Conservation (phyloP, 495 filamentous ascomycete genomes). For the Cairneyella variabilis region DNA sequence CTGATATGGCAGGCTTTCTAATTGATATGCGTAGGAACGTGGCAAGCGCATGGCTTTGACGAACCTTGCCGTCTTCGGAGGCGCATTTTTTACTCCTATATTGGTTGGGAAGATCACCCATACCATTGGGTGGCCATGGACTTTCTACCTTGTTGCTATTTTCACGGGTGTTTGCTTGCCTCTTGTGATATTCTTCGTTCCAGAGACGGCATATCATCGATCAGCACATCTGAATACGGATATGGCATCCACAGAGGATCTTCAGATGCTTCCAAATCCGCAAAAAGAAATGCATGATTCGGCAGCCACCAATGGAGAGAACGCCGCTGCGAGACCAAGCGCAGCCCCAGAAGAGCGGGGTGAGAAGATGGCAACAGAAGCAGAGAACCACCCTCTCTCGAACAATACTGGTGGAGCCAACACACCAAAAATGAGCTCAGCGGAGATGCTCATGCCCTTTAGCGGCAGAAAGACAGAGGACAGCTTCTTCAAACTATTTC, state of each 20-base stretch:
- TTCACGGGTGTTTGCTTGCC: slow-evolving; percentile 62
- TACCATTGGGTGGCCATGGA: slow-evolving; percentile 73
- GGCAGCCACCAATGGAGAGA: not conserved
- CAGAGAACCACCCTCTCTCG: not conserved
- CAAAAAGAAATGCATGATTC: not conserved
- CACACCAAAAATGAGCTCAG: slow-evolving; percentile 46
- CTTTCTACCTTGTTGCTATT: slow-evolving; percentile 72
- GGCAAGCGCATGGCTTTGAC: slow-evolving; percentile 87
- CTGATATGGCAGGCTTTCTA: not conserved
- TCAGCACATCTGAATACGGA: slow-evolving; percentile 62
- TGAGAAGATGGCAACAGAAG: slow-evolving; percentile 6
- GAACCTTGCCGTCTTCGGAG: slow-evolving; percentile 86
- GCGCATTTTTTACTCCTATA: slow-evolving; percentile 88
- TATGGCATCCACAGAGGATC: slow-evolving; percentile 30
- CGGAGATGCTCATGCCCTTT: slow-evolving; percentile 62
- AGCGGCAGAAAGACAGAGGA: slow-evolving; percentile 71
- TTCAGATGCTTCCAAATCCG: not conserved
- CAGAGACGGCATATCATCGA: slow-evolving; percentile 78
- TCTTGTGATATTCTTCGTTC: slow-evolving; percentile 70
- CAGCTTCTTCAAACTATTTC: slow-evolving; percentile 57
- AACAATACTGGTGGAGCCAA: not conserved
- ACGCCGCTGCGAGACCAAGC: not conserved
- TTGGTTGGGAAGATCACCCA: slow-evolving; percentile 81
- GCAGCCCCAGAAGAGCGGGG: slow-evolving; percentile 1
- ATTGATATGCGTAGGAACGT: slow-evolving; percentile 51